Conservation (phyloP, 305 asterid genomes). For the Stenogyne calaminthoides region DNA sequence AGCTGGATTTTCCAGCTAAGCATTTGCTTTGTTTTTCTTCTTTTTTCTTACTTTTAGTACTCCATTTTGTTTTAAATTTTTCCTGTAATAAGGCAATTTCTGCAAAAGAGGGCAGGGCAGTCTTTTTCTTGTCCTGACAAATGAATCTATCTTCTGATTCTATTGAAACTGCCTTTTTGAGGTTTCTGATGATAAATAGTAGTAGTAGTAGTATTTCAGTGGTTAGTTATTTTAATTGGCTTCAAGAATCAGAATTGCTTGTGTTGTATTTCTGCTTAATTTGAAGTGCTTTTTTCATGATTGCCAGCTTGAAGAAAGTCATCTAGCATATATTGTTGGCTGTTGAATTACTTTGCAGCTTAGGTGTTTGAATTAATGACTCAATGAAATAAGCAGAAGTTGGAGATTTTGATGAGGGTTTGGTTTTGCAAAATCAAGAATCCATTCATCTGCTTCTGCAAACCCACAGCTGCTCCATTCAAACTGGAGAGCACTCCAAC, state of each 20-base stretch:
- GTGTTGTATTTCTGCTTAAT: too few species aligned
- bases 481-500: conserved; percentile 50
- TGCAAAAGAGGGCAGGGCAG: background rate
- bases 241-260: too few species aligned
- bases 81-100: background rate
- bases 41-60: conserved; percentile 9
- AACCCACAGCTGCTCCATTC: conserved; percentile 72
- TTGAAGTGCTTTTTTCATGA: background rate
- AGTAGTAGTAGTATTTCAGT: background rate
- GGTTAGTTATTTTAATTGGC: background rate
- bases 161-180: background rate
- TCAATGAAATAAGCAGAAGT: conserved; percentile 19
- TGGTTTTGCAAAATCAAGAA: conserved; percentile 83
- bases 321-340: too few species aligned
- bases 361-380: background rate
- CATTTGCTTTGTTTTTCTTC: conserved; percentile 16
- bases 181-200: too few species aligned
- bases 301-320: too few species aligned
- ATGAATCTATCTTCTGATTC: conserved; percentile 21
- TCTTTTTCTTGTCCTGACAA: conserved; percentile 19
- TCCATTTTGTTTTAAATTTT: background rate
- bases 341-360: background rate
- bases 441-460: conserved; percentile 84
- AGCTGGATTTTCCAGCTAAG: conserved; percentile 13
- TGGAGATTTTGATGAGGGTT: conserved; percentile 64